Base-by-base conservation (phyloP, 805 yeast species). In the Vanderwaltozyma verrucispora region DNA sequence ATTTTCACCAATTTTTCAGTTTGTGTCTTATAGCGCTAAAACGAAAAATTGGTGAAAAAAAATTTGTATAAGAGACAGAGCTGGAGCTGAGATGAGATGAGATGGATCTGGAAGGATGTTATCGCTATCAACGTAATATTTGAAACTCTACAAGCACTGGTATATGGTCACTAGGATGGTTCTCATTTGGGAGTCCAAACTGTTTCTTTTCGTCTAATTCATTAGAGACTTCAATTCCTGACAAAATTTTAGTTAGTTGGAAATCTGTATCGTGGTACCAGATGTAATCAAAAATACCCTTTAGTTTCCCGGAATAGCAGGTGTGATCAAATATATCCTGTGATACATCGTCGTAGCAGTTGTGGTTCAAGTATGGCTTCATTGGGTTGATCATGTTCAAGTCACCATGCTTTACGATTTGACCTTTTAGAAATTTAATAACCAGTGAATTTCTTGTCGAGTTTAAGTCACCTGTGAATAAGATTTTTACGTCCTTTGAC, bases 391-490 rank as follows among this genome's bases (percentile, higher is more conserved):
- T 37, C 36, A 58, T 44, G 25, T 53, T 58, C 15, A 58, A 41
- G 30, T 56, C 50, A 11, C 47, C 43, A 16, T 54, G 48, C 12
- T 46, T 48, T 16, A 64, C 50, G 9, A 54, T 45, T 33, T 56
- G 57, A 4, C 65, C 60, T 31, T 54, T 59, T 26, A 68, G 46
- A 39, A 69, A 67, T n/a, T 66, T 56, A 32, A 68, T 67, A 8
- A 73, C 77, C 41, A 67, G 54, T 1, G 79, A 72, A 15, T 60
- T 53, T 10, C 73, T 71, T 5, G 60, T 58, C 1, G 80, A 72
- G 47, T 76, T 76, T 42, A 74, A 64, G 51, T 76, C 82, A 1
- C 81, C 82, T 13, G 71, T 63, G 56, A 75, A 64, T 9, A 75
- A 45, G 0, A 72, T 55, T 33, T 63, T 64, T 29, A 61, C 49